Percentiles rank a stretch among this genome's conserved stretches.
Conservation (phyloP, 768 basidiomycete genomes). For the Leucosporidium scottii region DNA sequence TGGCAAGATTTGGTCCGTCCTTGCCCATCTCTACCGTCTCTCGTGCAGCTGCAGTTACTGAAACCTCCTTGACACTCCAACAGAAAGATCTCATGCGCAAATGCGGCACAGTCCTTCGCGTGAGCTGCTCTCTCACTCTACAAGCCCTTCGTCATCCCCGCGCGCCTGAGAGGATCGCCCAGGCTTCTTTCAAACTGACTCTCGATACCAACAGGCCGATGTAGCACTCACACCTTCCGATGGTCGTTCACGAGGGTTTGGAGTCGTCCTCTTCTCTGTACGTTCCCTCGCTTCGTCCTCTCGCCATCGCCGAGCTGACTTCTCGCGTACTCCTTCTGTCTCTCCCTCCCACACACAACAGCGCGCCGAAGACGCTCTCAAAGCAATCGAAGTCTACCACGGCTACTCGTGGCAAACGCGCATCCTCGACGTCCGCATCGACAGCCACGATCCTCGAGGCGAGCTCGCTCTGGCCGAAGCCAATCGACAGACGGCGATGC, state of each 20-base stretch:
- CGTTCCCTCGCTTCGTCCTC: not conserved
- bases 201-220: slow-evolving; percentile 44
- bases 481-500: slow-evolving; percentile 29
- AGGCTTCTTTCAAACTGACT: too few species aligned
- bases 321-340: too few species aligned
- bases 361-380: slow-evolving; percentile 81
- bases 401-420: slow-evolving; percentile 69
- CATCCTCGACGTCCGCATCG: slow-evolving; percentile 39
- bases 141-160: too few species aligned
- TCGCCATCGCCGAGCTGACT: not conserved
- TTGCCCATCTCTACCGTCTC: too few species aligned
- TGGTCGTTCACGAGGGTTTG: slow-evolving; percentile 73
- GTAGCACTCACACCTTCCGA: slow-evolving; percentile 38
- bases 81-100: slow-evolving; percentile 82
- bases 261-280: slow-evolving; percentile 77
- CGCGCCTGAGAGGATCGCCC: too few species aligned
- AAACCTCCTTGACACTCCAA: too few species aligned
- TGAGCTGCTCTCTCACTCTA: not conserved
- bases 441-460: slow-evolving; percentile 38
- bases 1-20: slow-evolving; percentile 77
- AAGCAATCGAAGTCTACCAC: slow-evolving; percentile 93
- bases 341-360: too few species aligned
- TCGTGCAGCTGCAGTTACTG: too few species aligned
- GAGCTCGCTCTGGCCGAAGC: slow-evolving; percentile 35
- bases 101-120: slow-evolving; percentile 75